Percentiles rank a stretch among this genome's conserved stretches.
Evolutionary conservation across 2,329 filamentous ascomycete genomes (phyloP).

Genomic region (Botryotinia narcissicola): DNA sequence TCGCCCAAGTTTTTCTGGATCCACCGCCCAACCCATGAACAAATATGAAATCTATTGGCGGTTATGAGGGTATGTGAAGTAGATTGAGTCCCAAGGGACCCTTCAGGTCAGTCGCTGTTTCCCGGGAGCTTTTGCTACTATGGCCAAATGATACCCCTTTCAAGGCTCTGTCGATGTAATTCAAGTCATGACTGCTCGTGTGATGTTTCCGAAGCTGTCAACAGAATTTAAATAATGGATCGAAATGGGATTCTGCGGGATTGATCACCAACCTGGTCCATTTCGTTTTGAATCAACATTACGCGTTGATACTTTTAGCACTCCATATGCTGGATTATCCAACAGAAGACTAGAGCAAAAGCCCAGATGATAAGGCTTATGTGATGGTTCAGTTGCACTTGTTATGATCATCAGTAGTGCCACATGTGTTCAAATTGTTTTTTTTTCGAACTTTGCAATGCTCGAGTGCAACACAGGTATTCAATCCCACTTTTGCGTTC

Average conservation of each 20-base stretch:
- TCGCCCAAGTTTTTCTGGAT: slow-evolving; percentile 41
- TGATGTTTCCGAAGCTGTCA: neutral
- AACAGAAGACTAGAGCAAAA: neutral
- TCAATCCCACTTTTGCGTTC: neutral
- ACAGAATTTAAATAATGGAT: neutral
- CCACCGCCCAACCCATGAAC: slow-evolving; percentile 44
- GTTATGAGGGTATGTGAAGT: slow-evolving; percentile 20
- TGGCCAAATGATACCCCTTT: neutral
- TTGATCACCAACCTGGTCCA: neutral
- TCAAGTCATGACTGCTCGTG: accelerated
- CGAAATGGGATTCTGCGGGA: neutral
- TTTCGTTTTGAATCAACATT: neutral
- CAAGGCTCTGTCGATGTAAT: neutral
- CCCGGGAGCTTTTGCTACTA: neutral
- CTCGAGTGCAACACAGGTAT: neutral
- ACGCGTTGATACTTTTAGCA: neutral
- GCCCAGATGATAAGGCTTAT: too few species aligned
- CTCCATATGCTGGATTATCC: neutral
- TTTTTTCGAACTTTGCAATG: too few species aligned
- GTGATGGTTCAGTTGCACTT: too few species aligned
- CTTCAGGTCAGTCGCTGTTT: neutral
- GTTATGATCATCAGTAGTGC: too few species aligned
- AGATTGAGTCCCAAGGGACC: slow-evolving; percentile 29
- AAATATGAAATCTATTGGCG: slow-evolving; percentile 39
- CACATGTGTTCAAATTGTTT: neutral